Evolutionary conservation across 2,329 filamentous ascomycete species (phyloP).

Genomic region (Macrophomina tecta): DNA sequence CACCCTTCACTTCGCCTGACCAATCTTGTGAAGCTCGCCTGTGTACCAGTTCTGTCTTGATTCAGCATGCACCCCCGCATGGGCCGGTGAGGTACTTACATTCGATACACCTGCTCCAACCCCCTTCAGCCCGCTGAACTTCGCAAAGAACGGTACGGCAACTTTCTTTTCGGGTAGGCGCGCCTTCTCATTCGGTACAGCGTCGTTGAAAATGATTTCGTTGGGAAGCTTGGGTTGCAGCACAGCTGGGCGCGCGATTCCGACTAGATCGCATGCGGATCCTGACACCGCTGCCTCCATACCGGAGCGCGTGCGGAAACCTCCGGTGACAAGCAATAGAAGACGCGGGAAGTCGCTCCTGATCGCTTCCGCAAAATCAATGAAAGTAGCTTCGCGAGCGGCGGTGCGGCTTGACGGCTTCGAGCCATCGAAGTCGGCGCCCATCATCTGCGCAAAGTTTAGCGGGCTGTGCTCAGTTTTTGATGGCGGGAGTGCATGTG

Average conservation of each 20-base stretch:
- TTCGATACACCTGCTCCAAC: not conserved
- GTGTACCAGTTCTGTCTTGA: not conserved
- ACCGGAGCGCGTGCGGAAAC: constrained; percentile 61
- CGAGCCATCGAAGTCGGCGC: constrained; percentile 8
- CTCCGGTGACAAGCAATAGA: constrained; percentile 61
- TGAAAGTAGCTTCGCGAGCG: constrained; percentile 70
- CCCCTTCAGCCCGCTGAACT: not conserved
- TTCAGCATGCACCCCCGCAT: not conserved
- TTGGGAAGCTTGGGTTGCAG: constrained; percentile 28
- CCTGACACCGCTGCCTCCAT: constrained; percentile 57
- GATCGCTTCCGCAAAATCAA: constrained; percentile 61
- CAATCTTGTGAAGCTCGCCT: too few species aligned
- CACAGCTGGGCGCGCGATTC: constrained; percentile 55
- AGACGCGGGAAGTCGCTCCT: constrained; percentile 35
- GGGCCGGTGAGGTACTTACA: not conserved
- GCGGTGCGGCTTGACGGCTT: constrained; percentile 50
- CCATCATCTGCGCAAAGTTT: constrained; percentile 17
- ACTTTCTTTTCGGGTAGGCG: constrained; percentile 13
- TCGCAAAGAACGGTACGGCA: constrained; percentile 10
- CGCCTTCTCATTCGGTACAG: constrained; percentile 30
- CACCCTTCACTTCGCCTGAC: too few species aligned
- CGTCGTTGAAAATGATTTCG: constrained; percentile 31
- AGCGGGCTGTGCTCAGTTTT: constrained; percentile 43
- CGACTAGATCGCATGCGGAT: constrained; percentile 57
- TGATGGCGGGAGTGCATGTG: too few species aligned